Percentiles rank a stretch among this genome's conserved stretches.
phyloP scores from a whole-genome alignment of 176 grass and related monocot species.

The Cenchrus fungigraminus region DNA sequence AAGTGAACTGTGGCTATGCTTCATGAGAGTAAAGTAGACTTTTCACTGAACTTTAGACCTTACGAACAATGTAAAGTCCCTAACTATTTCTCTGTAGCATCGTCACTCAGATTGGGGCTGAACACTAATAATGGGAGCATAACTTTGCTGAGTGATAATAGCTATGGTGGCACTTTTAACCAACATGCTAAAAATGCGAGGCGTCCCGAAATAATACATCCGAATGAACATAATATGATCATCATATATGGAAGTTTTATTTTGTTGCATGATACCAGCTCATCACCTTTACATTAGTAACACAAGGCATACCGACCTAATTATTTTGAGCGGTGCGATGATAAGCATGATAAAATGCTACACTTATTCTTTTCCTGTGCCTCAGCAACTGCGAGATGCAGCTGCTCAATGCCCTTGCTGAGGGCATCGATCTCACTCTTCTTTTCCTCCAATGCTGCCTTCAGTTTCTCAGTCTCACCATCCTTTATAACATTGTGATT shows the following conservation, averaged over 20 bases:
- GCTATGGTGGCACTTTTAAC: neutral
- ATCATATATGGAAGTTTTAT: neutral
- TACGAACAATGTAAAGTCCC: no score
- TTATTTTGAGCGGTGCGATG: neutral
- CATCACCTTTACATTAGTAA: neutral
- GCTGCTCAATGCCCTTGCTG: slow-evolving; percentile 11
- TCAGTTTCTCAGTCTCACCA: slow-evolving; percentile 30
- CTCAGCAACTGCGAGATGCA: slow-evolving; percentile 37
- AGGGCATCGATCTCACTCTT: slow-evolving; percentile 32
- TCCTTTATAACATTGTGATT: slow-evolving; percentile 16
- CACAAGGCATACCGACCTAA: neutral
- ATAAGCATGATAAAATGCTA: slow-evolving; percentile 17
- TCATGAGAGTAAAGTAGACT: no score
- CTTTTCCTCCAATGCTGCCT: slow-evolving; percentile 16
- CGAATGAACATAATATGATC: neutral
- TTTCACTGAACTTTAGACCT: no score
- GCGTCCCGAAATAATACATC: neutral
- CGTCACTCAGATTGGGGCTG: neutral
- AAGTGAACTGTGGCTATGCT: no score
- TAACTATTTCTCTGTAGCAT: neutral
- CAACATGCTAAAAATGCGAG: neutral
- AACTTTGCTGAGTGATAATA: neutral
- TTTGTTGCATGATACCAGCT: neutral
- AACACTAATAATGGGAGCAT: neutral
- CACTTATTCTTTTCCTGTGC: slow-evolving; percentile 28